Evolutionary conservation across 2,329 filamentous ascomycete species (phyloP).

Genomic region (Aspergillus pseudonomiae): DNA sequence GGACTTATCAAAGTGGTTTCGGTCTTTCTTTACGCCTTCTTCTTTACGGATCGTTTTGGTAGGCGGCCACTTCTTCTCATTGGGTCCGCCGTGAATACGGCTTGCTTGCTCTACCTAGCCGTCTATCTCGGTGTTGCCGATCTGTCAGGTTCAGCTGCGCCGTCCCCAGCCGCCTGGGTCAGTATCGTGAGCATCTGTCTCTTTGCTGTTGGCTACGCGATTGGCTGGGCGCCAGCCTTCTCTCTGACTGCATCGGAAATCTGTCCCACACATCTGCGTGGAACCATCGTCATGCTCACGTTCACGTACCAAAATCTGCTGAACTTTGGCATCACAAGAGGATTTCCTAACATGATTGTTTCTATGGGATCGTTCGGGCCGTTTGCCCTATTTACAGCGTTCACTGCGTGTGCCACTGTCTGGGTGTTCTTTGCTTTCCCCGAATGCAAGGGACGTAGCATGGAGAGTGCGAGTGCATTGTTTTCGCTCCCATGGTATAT

Average conservation of each 20-base stretch:
- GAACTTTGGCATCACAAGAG: slow-evolving; percentile 24
- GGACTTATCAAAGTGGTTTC: slow-evolving; percentile 23
- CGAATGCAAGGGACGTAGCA: slow-evolving; percentile 21
- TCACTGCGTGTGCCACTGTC: slow-evolving; percentile 16
- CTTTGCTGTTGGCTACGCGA: slow-evolving; percentile 26
- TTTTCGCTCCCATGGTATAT: slow-evolving; percentile 22
- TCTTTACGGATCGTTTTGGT: slow-evolving; percentile 26
- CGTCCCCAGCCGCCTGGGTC: slow-evolving; percentile 21
- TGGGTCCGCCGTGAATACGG: slow-evolving; percentile 23
- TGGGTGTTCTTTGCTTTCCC: slow-evolving; percentile 25
- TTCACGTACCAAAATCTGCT: slow-evolving; percentile 28
- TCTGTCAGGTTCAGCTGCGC: slow-evolving; percentile 11
- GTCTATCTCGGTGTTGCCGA: slow-evolving; percentile 21
- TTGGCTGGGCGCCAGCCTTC: slow-evolving; percentile 25
- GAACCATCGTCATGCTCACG: slow-evolving; percentile 22
- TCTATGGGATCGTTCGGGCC: slow-evolving; percentile 23
- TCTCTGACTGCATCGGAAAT: slow-evolving; percentile 26
- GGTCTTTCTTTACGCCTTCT: slow-evolving; percentile 26
- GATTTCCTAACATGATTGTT: slow-evolving; percentile 22
- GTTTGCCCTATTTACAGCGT: slow-evolving; percentile 23
- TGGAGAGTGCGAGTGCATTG: slow-evolving; percentile 17
- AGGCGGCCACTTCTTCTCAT: slow-evolving; percentile 28
- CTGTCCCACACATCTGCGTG: slow-evolving; percentile 23
- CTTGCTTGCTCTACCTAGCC: slow-evolving; percentile 24
- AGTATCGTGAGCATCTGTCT: slow-evolving; percentile 27